Evolutionary conservation across 2,329 filamentous ascomycete genomes (phyloP), one percentile per base, ranked within the genome.

Genomic region (Colletotrichum melonis): DNA sequence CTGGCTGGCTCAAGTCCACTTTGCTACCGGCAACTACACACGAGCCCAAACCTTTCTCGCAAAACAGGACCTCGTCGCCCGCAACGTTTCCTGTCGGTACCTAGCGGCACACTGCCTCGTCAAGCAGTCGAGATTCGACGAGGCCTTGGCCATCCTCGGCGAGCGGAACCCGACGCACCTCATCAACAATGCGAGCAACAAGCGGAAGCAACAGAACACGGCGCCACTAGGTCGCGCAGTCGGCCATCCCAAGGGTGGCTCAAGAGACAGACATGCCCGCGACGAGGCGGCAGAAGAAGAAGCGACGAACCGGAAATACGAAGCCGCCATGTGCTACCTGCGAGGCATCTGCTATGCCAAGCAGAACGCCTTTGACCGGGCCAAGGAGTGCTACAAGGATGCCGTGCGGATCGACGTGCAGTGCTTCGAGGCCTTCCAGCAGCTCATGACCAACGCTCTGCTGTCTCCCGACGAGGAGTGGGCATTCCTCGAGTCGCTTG

Each of bases 331-430:
- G 95, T 99, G 97, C 85, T 98, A 97, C 81, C 86, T 99, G 65
- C 89, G 97, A 28, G 97, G 97, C 5, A 89, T 98, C 63, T 98
- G 97, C 86, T 98, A 95, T 81, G 95, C 97, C 7, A 98, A 98
- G 83, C 94, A 98, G 82, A 99, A 98, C 82, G 94, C 96, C 30
- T 98, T 98, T 78, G 97, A 99, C 81, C 92, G 95, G 42, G 97
- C 97, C 65, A 98, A 98, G 82, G 95, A 98, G 79, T 98, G 97
- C 85, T 99, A 98, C 88, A 98, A 98, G 85, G 95, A 97, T 78
- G 97, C 97, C 2, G 95, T 98, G 58, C 92, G 94, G 74, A 98
- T 99, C 79, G 97, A 99, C 80, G 95, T 98, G 4, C 95, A 98
- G 82, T 99, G 97, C 84, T 98, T 98, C 80, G 97, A 99, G 83